Conservation (phyloP, 257 asterid species). For the Salvia hispanica region DNA sequence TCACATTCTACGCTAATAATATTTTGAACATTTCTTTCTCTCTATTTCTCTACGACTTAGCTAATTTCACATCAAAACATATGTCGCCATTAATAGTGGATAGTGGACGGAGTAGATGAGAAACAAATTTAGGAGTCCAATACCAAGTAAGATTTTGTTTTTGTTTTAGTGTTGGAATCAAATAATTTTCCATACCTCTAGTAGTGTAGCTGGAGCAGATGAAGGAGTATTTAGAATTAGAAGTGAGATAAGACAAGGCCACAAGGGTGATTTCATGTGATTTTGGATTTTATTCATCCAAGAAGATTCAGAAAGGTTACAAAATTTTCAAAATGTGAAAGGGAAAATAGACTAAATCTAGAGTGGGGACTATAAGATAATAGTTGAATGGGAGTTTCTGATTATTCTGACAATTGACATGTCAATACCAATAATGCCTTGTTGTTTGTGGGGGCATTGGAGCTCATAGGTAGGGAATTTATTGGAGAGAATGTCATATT, state of each 20-base stretch:
- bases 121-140: too few relatives aligned
- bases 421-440: neutral
- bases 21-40: too few relatives aligned
- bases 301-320: neutral
- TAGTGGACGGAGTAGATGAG: too few relatives aligned
- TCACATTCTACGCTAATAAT: too few relatives aligned
- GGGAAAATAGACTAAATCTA: constrained; percentile 7
- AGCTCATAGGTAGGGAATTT: constrained; percentile 15
- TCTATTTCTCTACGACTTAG: too few relatives aligned
- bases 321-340: neutral
- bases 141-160: too few relatives aligned
- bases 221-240: neutral
- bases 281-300: too few relatives aligned
- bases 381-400: constrained; percentile 3
- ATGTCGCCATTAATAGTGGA: too few relatives aligned
- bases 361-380: constrained; percentile 20
- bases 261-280: too few relatives aligned
- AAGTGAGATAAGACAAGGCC: too few relatives aligned
- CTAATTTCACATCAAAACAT: too few relatives aligned
- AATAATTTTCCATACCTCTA: neutral
- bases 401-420: constrained; percentile 18
- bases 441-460: constrained; percentile 6
- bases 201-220: neutral
- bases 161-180: neutral
- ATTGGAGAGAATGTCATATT: constrained; percentile 14